A percentile compares a stretch with the other conserved stretches of the same genome.
Conservation (phyloP, 371 early-diverging fungal genomes). For the Haplosporangium sp. region DNA sequence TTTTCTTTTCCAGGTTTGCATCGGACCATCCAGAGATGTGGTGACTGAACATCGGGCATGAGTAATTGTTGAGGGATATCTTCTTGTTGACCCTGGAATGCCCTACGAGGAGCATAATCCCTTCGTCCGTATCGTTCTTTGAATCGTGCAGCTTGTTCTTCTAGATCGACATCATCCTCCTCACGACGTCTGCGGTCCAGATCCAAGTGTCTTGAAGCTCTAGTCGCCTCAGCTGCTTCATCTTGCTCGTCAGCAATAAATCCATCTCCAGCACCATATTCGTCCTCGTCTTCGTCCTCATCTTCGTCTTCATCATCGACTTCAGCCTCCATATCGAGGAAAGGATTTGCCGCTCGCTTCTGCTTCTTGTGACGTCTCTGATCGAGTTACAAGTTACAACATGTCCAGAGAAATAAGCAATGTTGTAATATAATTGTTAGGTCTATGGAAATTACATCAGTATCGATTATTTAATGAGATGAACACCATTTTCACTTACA, state of each 20-base stretch:
- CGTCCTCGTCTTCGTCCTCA: slow-evolving; percentile 80
- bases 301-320: slow-evolving; percentile 86
- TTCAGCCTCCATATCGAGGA: slow-evolving; percentile 75
- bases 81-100: slow-evolving; percentile 70
- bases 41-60: slow-evolving; percentile 90
- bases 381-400: neutral
- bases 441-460: neutral
- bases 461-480: neutral
- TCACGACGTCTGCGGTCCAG: slow-evolving; percentile 75
- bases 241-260: slow-evolving; percentile 81
- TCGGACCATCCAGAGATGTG: slow-evolving; percentile 94
- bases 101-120: slow-evolving; percentile 57
- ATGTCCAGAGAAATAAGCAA: neutral
- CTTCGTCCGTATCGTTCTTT: slow-evolving; percentile 85
- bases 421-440: too few species aligned
- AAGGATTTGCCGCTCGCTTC: slow-evolving; percentile 60
- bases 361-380: slow-evolving; percentile 60
- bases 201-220: slow-evolving; percentile 68
- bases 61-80: slow-evolving; percentile 85
- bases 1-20: slow-evolving; percentile 94
- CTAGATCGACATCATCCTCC: slow-evolving; percentile 84
- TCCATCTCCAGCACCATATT: slow-evolving; percentile 77
- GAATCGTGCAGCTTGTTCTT: slow-evolving; percentile 84
- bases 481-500: slow-evolving; percentile 21
- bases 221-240: slow-evolving; percentile 71